Conservation (phyloP, 768 basidiomycete genomes). For the Leccinum pellstonianum region DNA sequence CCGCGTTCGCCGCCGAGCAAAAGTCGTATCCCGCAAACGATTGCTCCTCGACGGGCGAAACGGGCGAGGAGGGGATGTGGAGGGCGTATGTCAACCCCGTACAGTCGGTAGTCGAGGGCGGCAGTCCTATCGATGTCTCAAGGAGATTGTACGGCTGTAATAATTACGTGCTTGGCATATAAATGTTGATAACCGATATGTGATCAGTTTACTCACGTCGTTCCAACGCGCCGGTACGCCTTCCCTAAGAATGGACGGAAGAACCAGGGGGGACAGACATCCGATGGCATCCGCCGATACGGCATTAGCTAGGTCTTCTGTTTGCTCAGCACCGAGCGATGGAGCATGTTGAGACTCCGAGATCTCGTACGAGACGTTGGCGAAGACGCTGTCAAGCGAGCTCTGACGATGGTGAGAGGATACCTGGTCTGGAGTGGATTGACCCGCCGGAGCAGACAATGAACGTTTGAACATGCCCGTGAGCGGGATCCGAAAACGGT, state of each 20-base stretch:
- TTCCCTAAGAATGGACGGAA: slow-evolving; percentile 32
- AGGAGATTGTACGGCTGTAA: slow-evolving; percentile 35
- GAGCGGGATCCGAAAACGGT: slow-evolving; percentile 48
- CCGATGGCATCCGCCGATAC: slow-evolving; percentile 25
- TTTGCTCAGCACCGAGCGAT: slow-evolving; percentile 18
- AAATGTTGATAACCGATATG: slow-evolving; percentile 10
- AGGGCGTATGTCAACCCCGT: slow-evolving; percentile 23
- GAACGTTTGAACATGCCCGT: slow-evolving; percentile 68
- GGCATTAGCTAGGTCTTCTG: slow-evolving; percentile 23
- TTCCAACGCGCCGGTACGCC: slow-evolving; percentile 33
- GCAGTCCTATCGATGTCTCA: slow-evolving; percentile 31
- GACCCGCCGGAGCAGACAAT: slow-evolving; percentile 51
- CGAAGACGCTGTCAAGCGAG: slow-evolving; percentile 32
- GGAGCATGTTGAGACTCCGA: slow-evolving; percentile 19
- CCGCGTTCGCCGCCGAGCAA: slow-evolving; percentile 8
- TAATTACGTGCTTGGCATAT: slow-evolving; percentile 20
- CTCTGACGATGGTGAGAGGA: slow-evolving; percentile 21
- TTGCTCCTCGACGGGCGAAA: slow-evolving; percentile 22
- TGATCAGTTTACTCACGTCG: slow-evolving; percentile 28
- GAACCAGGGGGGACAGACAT: slow-evolving; percentile 31
- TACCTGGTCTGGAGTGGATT: slow-evolving; percentile 11
- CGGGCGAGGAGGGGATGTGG: slow-evolving; percentile 26
- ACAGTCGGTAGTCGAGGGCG: slow-evolving; percentile 23
- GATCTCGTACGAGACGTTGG: slow-evolving; percentile 32
- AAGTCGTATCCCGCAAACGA: slow-evolving; percentile 21